A percentile compares a stretch with the other conserved stretches of the same genome.
phyloP scores from a whole-genome alignment of 495 filamentous ascomycete species.

The Xylaria grammica region DNA sequence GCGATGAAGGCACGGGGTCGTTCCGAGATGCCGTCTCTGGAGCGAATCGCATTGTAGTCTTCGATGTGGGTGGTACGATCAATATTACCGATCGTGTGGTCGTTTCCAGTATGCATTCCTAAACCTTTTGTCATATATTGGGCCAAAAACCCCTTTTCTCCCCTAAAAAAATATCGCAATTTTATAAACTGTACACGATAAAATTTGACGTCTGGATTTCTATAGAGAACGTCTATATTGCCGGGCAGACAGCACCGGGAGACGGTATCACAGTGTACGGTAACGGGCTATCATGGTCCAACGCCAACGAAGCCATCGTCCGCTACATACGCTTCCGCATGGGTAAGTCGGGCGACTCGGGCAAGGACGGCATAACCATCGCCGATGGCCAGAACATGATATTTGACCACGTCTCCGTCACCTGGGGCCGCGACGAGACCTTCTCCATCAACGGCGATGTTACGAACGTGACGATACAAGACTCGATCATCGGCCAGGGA shows the following conservation, averaged over 20 bases:
- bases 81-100: constrained; percentile 38
- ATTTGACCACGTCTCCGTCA: constrained; percentile 45
- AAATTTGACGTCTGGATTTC: background rate
- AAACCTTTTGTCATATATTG: too few species aligned
- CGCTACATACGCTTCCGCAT: constrained; percentile 47
- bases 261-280: constrained; percentile 44
- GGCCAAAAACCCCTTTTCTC: too few species aligned
- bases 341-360: constrained; percentile 42
- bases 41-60: constrained; percentile 44
- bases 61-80: constrained; percentile 47
- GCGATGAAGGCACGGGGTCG: constrained; percentile 44
- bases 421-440: constrained; percentile 44
- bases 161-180: background rate
- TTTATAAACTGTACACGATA: background rate
- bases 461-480: constrained; percentile 45
- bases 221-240: constrained; percentile 40
- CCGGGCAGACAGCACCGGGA: constrained; percentile 47
- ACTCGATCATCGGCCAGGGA: constrained; percentile 50
- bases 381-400: constrained; percentile 45
- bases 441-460: constrained; percentile 44
- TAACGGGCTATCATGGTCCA: constrained; percentile 41
- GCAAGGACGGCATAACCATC: constrained; percentile 48
- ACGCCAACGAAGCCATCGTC: constrained; percentile 44
- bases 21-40: constrained; percentile 47
- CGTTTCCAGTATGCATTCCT: constrained; percentile 25